Percentiles rank a stretch among this genome's conserved stretches.
Conservation (phyloP, 1,284 basidiomycete genomes). For the Microbotryum silenes-acaulis region DNA sequence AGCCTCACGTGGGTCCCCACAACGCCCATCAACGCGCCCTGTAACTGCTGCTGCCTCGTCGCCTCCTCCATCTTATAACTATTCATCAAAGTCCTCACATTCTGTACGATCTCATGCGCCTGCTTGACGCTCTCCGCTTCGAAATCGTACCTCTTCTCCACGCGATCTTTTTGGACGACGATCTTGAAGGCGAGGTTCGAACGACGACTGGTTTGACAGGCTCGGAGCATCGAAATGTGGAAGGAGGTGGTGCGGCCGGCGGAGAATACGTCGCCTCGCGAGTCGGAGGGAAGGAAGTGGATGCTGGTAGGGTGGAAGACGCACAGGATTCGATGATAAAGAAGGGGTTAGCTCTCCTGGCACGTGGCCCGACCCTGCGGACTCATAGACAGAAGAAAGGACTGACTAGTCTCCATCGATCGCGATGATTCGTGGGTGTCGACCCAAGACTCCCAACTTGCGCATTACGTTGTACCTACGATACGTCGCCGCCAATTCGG, state of each 20-base stretch:
- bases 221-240: conserved; percentile 78
- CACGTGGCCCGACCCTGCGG: neutral
- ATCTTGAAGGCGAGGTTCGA: conserved; percentile 77
- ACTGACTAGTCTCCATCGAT: conserved; percentile 91
- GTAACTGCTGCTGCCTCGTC: neutral
- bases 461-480: conserved; percentile 90
- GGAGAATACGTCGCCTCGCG: conserved; percentile 46
- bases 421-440: conserved; percentile 82
- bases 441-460: conserved; percentile 64
- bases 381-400: neutral
- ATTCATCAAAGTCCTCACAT: conserved; percentile 24
- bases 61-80: conserved; percentile 13
- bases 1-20: neutral
- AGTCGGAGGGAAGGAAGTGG: conserved; percentile 68
- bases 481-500: conserved; percentile 49
- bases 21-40: neutral
- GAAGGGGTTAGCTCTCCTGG: neutral
- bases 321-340: neutral
- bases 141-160: conserved; percentile 86
- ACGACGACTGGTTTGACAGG: conserved; percentile 75
- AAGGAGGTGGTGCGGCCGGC: conserved; percentile 64
- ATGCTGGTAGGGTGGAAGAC: conserved; percentile 43
- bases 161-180: conserved; percentile 56
- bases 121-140: conserved; percentile 77
- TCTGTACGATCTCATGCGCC: conserved; percentile 42